Base-by-base conservation (phyloP, 306 rosid genomes). In the Cucurbita moschata region DNA sequence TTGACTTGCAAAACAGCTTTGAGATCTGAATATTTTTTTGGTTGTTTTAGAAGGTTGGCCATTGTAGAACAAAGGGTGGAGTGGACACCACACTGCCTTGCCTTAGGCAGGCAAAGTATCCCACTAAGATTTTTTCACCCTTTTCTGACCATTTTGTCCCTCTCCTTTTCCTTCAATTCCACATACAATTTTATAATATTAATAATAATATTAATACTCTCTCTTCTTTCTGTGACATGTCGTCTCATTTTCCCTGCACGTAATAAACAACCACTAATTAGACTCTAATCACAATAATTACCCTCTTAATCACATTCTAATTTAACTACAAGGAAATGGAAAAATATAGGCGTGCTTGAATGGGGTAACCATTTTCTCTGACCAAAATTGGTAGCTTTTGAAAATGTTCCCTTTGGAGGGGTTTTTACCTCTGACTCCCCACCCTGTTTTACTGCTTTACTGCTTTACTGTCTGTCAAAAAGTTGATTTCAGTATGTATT, bases 51-150 rank as follows among this genome's bases (percentile, higher is more conserved):
- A 53, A 53, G 58, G 3, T 37, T 38, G 42, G 4, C 9, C 86
- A 84, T 66, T 66, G 83, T 84, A 78, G 18, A 64, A 42, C 83
- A 83, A 85, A 86, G 86, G 84, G 77, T 61, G 37, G 82, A 81
- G 87, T 77, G 87, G 92, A 85, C 84, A 82, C 96, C 98, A 88
- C 87, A 75, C 61, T 85, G 95, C 82, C 80, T 79, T 87, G 85
- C 85, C 78, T 85, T 46, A 75, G 76, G 88, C 78, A 79, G 84
- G 78, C 95, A 90, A 86, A 91, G 89, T 85, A 89, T 89, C 97
- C 91, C 88, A 74, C 89, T 79, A 51, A 81, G 92, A 87, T 86
- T 83, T 86, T 81, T 81, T 73, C 68, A 76, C 19, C 60, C 62
- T 62, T 18, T 49, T 58, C 54, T 10, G 59, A 61, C 77, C 61